These are phyloP conservation scores for Apodospora peruviana DNA, from an alignment of 495 filamentous ascomycete species.

Conservation along the genomic window DNA sequence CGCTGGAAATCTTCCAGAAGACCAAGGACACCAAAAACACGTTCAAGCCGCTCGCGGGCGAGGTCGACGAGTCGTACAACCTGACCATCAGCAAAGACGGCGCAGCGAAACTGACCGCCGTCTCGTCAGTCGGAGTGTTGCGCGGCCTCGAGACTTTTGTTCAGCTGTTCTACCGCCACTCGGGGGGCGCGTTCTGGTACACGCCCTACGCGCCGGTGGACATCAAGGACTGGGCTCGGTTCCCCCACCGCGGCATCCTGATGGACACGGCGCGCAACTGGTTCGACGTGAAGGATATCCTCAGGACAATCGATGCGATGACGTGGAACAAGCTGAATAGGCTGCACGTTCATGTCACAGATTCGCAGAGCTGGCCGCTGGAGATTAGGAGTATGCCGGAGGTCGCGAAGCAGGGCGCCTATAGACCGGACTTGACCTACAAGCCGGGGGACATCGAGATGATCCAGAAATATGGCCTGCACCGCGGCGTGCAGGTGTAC, in stretches of 20 bases:
- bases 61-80: conserved; percentile 69
- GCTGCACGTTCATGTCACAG: conserved; percentile 72
- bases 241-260: conserved; percentile 67
- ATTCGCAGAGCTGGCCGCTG: conserved; percentile 80
- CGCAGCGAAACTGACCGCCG: conserved; percentile 52
- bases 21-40: conserved; percentile 44
- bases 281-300: conserved; percentile 56
- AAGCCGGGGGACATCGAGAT: conserved; percentile 53
- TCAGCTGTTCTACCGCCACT: conserved; percentile 71
- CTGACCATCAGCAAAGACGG: conserved; percentile 51
- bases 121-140: conserved; percentile 59
- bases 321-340: conserved; percentile 74
- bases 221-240: conserved; percentile 62
- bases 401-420: conserved; percentile 64
- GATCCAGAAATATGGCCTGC: conserved; percentile 61
- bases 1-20: conserved; percentile 55
- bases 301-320: conserved; percentile 65
- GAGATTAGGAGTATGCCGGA: conserved; percentile 68
- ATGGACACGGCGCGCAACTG: conserved; percentile 66
- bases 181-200: conserved; percentile 51
- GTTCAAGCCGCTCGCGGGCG: conserved; percentile 53
- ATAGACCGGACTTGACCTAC: conserved; percentile 55
- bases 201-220: conserved; percentile 58
- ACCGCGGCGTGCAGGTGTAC: conserved; percentile 65
- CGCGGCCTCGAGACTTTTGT: conserved; percentile 64